Conservation (phyloP, 441 rosid species). For the Gossypium trilobum region DNA sequence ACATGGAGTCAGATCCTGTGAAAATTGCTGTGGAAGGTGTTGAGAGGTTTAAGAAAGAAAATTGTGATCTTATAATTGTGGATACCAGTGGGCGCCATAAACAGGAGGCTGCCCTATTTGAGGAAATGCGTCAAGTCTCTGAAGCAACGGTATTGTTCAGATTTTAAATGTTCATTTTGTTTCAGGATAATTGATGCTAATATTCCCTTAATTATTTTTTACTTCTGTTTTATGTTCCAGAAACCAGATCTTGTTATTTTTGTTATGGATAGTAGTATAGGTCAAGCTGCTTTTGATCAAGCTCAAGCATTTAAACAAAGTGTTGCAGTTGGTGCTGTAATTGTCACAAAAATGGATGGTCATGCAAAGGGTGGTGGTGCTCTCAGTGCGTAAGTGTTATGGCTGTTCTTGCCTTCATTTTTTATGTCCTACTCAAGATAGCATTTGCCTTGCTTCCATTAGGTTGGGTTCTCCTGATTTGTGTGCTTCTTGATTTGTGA, state of each 20-base stretch:
- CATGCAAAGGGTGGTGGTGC: slow-evolving; percentile 99
- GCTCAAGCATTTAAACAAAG: slow-evolving; percentile 94
- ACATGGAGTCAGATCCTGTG: slow-evolving; percentile 90
- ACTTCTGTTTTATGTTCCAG: slow-evolving; percentile 31
- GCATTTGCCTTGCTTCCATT: neutral
- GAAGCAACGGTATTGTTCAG: slow-evolving; percentile 70
- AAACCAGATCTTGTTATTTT: slow-evolving; percentile 90
- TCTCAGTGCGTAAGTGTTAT: slow-evolving; percentile 78
- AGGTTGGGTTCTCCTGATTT: neutral
- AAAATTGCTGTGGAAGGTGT: slow-evolving; percentile 94
- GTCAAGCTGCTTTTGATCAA: slow-evolving; percentile 96
- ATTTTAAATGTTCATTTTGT: neutral
- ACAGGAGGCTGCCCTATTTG: slow-evolving; percentile 66
- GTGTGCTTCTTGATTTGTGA: slow-evolving; percentile 3
- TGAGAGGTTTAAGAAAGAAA: slow-evolving; percentile 84
- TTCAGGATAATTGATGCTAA: slow-evolving; percentile 3
- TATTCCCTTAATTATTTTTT: slow-evolving; percentile 1
- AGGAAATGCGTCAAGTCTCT: slow-evolving; percentile 97
- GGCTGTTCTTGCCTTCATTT: neutral
- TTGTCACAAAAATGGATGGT: slow-evolving; percentile 95
- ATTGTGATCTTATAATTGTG: slow-evolving; percentile 87
- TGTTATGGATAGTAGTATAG: slow-evolving; percentile 96
- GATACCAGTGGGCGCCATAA: slow-evolving; percentile 82
- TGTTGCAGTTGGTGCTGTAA: slow-evolving; percentile 90
- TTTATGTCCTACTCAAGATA: neutral